Evolutionary conservation across 164 flowering plant genomes (phyloP), one percentile per base, ranked within the genome.

Genomic region (Vitis amurensis): DNA sequence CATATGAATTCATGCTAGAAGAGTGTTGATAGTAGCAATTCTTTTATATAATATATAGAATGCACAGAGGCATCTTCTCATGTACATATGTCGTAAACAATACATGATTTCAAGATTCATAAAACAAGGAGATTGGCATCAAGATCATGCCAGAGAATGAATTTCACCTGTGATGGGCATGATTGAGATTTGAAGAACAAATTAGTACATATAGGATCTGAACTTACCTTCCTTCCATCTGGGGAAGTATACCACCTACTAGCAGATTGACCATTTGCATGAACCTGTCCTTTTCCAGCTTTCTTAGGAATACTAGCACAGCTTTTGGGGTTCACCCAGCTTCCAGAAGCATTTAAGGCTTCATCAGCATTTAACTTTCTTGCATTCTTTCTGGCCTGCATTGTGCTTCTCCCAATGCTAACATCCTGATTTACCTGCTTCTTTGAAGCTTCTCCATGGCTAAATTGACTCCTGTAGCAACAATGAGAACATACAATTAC

Each of bases 241-340:
- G 79, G 61, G 61, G 71, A 81, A 13, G 94, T 89, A 74, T 71
- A 83, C 98, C 98, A 94, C 61, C 80, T 88, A 57, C 98, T 97
- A 47, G 79, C 61, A 67, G 89, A 72, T 66, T 66, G 71, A 16
- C 83, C 80, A 55, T 63, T 74, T n/a, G 92, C 93, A 66, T 74
- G 83, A 61, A 89, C 86, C 76, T 90, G 80, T 67, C 91, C 83
- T 79, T 79, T 85, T 9, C 95, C 86, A 76, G 91, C 94, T 83
- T 87, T 84, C 66, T 73, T 88, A 50, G 91, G 89, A 56, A 64
- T 53, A 59, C 63, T 61, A 55, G 73, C 69, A 61, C 65, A 51
- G 61, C 59, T 70, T 75, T 73, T 87, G 11, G 94, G 97, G 66
- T 82, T 85, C 19, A 89, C 81, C 97, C 97, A 91, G 63, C 73